Evolutionary conservation across 805 yeast genomes (phyloP), one percentile per base, ranked within the genome.

Genomic region (Priceomyces castillae): DNA sequence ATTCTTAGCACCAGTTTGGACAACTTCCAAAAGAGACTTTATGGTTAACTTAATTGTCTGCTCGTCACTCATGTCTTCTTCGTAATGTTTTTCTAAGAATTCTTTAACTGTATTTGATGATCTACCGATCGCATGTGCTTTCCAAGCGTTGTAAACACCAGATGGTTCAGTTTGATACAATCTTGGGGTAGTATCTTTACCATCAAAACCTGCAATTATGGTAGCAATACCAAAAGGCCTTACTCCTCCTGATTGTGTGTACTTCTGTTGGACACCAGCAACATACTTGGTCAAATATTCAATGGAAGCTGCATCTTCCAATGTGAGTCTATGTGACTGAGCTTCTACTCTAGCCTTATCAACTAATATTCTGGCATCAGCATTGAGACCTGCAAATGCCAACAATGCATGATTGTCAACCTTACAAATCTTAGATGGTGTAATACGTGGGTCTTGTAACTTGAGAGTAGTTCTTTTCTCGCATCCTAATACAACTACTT

Each of bases 211-310:
- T 18, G 96, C 96, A 62, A 94, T 86, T 57, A 94, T 73, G 22
- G 97, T 94, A 40, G 97, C 84, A 54, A 94, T 86, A 46, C 99
- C 99, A 64, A 94, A 94, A 16, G 99, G 99, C 67, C 99, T 81
- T 19, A 94, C 97, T 66, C 99, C 99, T 53, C 99, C 99, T 40
- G 95, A 83, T 67, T 94, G 99, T 4, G 99, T 94, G 69, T 92
- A 94, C 65, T 84, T 80, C 65, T 94, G 99, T 67, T 94, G 97
- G 36, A 92, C 92, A 17, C 97, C 97, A n/a, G 99, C 99, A 50
- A 94, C 88, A 58, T 88, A 88, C 64, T 86, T 85, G 30, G 99
- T 89, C 64, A 94, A 74, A 64, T 90, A 94, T 61, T 94, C 98
- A 45, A 94, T 78, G 14, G 89, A 74, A 7, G 90, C 97, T 0